Percentiles rank a stretch among this genome's conserved stretches.
Conservation (phyloP, 176 grass and related monocot species). For the Eleusine coracana region DNA sequence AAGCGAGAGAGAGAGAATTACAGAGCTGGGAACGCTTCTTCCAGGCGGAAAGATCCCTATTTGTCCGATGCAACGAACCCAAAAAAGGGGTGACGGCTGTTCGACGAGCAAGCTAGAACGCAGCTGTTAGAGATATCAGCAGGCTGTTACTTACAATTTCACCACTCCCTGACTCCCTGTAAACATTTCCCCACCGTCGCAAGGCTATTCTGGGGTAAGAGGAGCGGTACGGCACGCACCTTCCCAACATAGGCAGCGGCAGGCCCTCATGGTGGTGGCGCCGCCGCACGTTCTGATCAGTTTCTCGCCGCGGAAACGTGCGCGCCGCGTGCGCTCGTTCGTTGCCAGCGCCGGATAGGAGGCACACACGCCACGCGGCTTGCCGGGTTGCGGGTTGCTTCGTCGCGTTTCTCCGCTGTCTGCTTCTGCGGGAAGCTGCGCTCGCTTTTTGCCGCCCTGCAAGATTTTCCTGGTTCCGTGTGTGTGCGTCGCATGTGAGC, state of each 20-base stretch:
- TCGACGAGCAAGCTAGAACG: conserved; percentile 8
- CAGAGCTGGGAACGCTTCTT: background rate
- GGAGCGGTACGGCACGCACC: background rate
- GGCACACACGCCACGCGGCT: background rate
- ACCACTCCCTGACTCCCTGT: background rate
- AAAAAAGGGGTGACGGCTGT: background rate
- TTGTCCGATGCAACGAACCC: background rate
- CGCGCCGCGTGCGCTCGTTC: background rate
- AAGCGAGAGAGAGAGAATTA: background rate
- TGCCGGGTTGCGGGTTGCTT: conserved; percentile 37
- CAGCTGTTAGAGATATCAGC: background rate
- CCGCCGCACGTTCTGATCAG: background rate
- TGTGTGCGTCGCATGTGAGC: conserved; percentile 42
- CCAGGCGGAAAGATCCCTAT: background rate
- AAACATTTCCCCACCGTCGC: background rate
- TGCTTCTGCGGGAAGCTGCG: background rate
- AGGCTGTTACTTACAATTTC: background rate
- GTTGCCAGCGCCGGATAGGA: background rate
- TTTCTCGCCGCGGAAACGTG: background rate
- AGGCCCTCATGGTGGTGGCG: background rate
- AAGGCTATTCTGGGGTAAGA: background rate
- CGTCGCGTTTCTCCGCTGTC: background rate
- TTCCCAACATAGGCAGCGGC: background rate
- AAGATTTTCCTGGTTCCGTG: background rate
- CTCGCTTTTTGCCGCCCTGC: too few relatives aligned